A percentile compares a stretch with the other conserved stretches of the same genome.
phyloP scores from a whole-genome alignment of 805 yeast genomes.

The Saccharomycopsis amapae region DNA sequence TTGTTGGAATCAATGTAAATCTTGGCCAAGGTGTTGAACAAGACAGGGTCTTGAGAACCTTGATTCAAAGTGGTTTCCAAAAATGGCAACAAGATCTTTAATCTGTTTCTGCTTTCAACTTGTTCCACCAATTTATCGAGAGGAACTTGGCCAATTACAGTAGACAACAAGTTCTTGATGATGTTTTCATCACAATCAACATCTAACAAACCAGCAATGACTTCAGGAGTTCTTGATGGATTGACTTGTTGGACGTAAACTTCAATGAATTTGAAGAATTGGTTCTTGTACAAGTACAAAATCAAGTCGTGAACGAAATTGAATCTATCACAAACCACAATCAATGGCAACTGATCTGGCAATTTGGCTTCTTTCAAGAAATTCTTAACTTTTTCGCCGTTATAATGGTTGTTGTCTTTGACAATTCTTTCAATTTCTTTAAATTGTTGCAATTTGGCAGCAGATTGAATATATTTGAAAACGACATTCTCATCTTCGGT shows the following conservation, averaged over 20 bases:
- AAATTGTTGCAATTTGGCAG: constrained; percentile 81
- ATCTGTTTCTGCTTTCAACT: constrained; percentile 93
- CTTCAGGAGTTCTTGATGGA: constrained; percentile 93
- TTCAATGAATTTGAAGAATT: constrained; percentile 93
- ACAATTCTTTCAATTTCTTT: constrained; percentile 95
- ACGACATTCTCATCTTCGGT: constrained; percentile 94
- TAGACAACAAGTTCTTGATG: constrained; percentile 69
- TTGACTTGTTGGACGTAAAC: constrained; percentile 97
- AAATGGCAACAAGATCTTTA: constrained; percentile 87
- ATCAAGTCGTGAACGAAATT: constrained; percentile 89
- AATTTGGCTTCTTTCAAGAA: constrained; percentile 90
- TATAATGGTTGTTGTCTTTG: constrained; percentile 87
- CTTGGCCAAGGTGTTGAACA: constrained; percentile 91
- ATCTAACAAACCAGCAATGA: constrained; percentile 90
- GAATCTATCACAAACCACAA: constrained; percentile 92
- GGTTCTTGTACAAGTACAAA: constrained; percentile 88
- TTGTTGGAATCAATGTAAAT: constrained; percentile 97
- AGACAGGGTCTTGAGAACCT: constrained; percentile 85
- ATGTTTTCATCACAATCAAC: constrained; percentile 94
- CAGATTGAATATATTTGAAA: constrained; percentile 91
- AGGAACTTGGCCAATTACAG: constrained; percentile 93
- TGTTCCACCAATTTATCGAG: constrained; percentile 81
- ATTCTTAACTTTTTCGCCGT: constrained; percentile 96
- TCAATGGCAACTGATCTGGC: constrained; percentile 92
- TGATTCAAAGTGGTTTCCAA: constrained; percentile 79